A percentile compares a stretch with the other conserved stretches of the same genome.
Conservation (phyloP, 192 early-diverging fungal species). For the Coemansia biformis region DNA sequence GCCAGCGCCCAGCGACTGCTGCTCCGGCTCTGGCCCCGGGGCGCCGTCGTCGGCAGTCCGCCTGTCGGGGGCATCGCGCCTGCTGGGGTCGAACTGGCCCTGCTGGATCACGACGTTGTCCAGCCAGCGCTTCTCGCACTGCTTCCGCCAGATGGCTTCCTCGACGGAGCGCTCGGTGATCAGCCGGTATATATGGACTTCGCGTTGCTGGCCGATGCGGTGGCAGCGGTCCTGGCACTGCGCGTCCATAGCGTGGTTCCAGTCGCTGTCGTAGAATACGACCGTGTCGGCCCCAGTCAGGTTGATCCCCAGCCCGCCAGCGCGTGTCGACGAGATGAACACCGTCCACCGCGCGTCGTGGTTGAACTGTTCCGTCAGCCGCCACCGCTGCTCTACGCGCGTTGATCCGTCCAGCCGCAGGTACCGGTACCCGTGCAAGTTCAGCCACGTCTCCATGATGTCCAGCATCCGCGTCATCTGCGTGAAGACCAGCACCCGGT, state of each 20-base stretch:
- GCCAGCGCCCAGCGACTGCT: constrained; percentile 10
- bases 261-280: constrained; percentile 88
- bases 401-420: constrained; percentile 91
- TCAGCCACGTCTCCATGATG: constrained; percentile 86
- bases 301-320: constrained; percentile 95
- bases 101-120: constrained; percentile 77
- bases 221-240: constrained; percentile 96
- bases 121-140: constrained; percentile 72
- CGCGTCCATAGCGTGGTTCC: constrained; percentile 95
- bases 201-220: constrained; percentile 85
- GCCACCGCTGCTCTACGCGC: constrained; percentile 76
- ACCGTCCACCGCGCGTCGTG: constrained; percentile 81
- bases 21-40: background rate
- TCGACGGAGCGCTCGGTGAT: constrained; percentile 68
- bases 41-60: too few species aligned
- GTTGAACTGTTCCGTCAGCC: constrained; percentile 94
- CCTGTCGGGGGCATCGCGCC: background rate
- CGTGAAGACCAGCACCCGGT: constrained; percentile 93
- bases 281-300: constrained; percentile 93
- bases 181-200: constrained; percentile 74
- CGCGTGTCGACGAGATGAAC: constrained; percentile 89
- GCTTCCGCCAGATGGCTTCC: constrained; percentile 72
- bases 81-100: constrained; percentile 58
- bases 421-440: constrained; percentile 70
- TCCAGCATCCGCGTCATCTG: constrained; percentile 95